Conservation (phyloP, 2,329 filamentous ascomycete species). For the Claviceps sp. region DNA sequence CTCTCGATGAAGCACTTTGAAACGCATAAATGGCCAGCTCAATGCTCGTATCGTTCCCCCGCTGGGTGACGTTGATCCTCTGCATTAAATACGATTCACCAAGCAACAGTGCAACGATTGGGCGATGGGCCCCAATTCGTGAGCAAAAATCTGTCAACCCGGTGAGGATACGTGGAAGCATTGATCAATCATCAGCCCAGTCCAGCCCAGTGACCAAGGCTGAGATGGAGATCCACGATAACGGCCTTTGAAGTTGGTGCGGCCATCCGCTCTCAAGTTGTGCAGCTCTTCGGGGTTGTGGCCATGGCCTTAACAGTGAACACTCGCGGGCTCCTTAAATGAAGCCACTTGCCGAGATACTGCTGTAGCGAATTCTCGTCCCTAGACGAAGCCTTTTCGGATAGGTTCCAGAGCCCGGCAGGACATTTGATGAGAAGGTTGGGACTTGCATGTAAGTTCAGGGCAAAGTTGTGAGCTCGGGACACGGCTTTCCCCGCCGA, state of each 20-base stretch:
- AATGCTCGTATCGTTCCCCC: conserved; percentile 54
- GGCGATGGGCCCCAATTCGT: conserved; percentile 59
- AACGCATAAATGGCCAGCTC: conserved; percentile 64
- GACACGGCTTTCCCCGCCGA: no score
- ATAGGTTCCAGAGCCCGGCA: no score
- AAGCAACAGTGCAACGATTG: conserved; percentile 61
- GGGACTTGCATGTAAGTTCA: no score
- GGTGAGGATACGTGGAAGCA: conserved; percentile 53
- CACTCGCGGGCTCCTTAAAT: conserved; percentile 33
- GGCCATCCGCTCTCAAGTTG: conserved; percentile 30
- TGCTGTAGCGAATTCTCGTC: no score
- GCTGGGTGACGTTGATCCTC: conserved; percentile 53
- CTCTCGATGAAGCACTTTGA: conserved; percentile 24
- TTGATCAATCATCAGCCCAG: conserved; percentile 56
- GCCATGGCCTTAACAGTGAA: conserved; percentile 16
- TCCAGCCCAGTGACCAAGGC: conserved; percentile 23
- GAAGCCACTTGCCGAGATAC: no score
- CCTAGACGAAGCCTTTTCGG: no score
- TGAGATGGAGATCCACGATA: conserved; percentile 39
- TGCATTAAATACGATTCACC: conserved; percentile 55
- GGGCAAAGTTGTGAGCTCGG: no score
- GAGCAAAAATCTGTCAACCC: conserved; percentile 51
- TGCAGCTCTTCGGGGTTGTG: no score
- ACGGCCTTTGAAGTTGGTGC: conserved; percentile 47
- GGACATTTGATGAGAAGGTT: no score